phyloP scores from a whole-genome alignment of 2,329 filamentous ascomycete genomes.

The Colletotrichum shisoi region DNA sequence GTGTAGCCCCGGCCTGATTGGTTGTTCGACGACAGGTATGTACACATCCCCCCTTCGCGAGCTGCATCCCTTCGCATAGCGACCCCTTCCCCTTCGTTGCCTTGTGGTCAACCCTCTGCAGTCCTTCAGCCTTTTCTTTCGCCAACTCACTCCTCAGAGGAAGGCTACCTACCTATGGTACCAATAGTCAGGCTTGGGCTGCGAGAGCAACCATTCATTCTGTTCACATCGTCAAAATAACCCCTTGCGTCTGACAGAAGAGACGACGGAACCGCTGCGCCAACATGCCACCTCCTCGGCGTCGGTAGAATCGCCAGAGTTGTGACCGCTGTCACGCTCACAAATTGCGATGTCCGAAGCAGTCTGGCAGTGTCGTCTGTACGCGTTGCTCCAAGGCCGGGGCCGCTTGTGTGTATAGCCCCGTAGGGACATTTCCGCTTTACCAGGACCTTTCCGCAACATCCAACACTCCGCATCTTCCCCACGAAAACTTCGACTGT shows the following conservation, averaged over 20 bases:
- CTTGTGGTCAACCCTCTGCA: not conserved
- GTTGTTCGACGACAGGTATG: not conserved
- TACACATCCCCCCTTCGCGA: too few species aligned
- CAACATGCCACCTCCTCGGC: constrained; percentile 21
- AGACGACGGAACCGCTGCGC: constrained; percentile 38
- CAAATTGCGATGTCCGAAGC: constrained; percentile 57
- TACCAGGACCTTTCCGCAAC: constrained; percentile 40
- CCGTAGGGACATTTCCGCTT: constrained; percentile 42
- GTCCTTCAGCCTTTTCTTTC: not conserved
- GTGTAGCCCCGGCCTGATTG: not conserved
- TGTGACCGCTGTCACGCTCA: constrained; percentile 59
- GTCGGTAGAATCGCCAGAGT: constrained; percentile 44
- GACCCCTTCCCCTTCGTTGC: too few species aligned
- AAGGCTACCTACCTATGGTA: not conserved
- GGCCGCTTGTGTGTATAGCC: constrained; percentile 54
- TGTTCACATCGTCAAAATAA: not conserved
- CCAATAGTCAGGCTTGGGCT: not conserved
- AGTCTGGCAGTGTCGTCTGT: constrained; percentile 49
- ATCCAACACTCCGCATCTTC: not conserved
- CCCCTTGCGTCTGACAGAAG: not conserved
- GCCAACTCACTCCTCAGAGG: too few species aligned
- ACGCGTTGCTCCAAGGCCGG: constrained; percentile 54
- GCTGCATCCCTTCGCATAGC: too few species aligned
- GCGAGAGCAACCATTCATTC: too few species aligned
- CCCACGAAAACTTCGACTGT: constrained; percentile 11